phyloP scores from a whole-genome alignment of 2,329 filamentous ascomycete species.

The Apiospora phragmitis region DNA sequence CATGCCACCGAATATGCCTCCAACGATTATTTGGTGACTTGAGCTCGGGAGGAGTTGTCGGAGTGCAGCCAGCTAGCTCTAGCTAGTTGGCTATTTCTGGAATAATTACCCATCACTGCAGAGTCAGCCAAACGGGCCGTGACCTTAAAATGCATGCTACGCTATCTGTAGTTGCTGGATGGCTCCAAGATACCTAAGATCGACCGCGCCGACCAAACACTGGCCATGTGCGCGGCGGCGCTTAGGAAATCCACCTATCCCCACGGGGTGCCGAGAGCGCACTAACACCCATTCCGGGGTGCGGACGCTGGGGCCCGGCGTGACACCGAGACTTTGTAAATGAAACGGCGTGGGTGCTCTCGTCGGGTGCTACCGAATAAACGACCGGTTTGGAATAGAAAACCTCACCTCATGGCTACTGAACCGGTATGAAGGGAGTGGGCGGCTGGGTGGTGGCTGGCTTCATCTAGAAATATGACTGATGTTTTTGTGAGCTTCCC shows the following conservation, averaged over 20 bases:
- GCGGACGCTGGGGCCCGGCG: neutral
- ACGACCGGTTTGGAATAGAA: neutral
- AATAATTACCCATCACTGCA: neutral
- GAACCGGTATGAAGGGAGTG: neutral
- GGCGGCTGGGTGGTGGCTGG: neutral
- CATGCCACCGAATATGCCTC: neutral
- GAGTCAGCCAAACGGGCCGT: neutral
- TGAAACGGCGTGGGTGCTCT: neutral
- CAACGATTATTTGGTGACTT: neutral
- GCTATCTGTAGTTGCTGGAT: neutral
- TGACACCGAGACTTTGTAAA: neutral
- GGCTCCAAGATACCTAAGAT: neutral
- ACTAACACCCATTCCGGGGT: slow-evolving; percentile 8
- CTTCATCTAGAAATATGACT: neutral
- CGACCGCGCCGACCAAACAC: neutral
- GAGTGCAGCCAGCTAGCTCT: neutral
- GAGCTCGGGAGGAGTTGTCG: neutral
- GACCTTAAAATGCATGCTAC: neutral
- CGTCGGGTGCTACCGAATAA: neutral
- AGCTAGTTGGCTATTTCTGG: neutral
- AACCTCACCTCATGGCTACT: neutral
- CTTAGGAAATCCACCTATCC: neutral
- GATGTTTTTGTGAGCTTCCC: neutral
- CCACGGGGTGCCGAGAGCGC: neutral
- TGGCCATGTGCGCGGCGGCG: neutral